Percentiles rank a stretch among this genome's conserved stretches.
phyloP scores from a whole-genome alignment of 805 yeast species.

The Wilhelminamyces savonicus region DNA sequence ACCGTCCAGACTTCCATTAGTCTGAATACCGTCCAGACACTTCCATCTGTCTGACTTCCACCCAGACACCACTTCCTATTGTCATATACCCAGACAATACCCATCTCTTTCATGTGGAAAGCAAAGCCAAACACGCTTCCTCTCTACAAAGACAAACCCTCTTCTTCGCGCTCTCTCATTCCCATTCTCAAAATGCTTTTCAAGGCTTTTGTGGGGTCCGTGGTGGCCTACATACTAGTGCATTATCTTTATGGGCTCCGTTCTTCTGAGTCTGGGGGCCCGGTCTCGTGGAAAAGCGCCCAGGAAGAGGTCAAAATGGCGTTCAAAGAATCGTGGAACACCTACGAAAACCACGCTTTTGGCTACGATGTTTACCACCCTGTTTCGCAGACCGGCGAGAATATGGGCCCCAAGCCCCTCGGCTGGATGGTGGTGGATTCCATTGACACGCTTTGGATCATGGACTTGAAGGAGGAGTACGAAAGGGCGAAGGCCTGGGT shows the following conservation, averaged over 20 bases:
- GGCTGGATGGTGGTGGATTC: constrained; percentile 95
- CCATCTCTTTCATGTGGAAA: constrained; percentile 15
- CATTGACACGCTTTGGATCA: constrained; percentile 72
- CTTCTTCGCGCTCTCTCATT: constrained; percentile 2
- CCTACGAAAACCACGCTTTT: constrained; percentile 73
- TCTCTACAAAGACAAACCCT: constrained; percentile 29
- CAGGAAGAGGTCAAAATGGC: constrained; percentile 58
- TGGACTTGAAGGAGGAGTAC: constrained; percentile 64
- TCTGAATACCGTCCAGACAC: no score
- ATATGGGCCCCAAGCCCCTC: constrained; percentile 75
- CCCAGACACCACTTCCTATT: no score
- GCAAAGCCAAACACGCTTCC: constrained; percentile 17
- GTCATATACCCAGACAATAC: no score
- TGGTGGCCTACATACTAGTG: constrained; percentile 32
- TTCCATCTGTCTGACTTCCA: no score
- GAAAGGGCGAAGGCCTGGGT: constrained; percentile 70
- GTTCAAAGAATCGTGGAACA: constrained; percentile 71
- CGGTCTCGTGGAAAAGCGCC: constrained; percentile 37
- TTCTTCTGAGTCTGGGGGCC: background rate
- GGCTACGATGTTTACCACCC: constrained; percentile 79
- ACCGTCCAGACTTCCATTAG: no score
- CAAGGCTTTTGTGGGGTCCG: constrained; percentile 35
- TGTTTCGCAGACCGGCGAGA: constrained; percentile 50
- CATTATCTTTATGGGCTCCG: constrained; percentile 3
- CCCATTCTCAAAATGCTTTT: constrained; percentile 29